Base-by-base conservation (phyloP, 2,329 filamentous ascomycete species). In the Stemphylium vesicarium region DNA sequence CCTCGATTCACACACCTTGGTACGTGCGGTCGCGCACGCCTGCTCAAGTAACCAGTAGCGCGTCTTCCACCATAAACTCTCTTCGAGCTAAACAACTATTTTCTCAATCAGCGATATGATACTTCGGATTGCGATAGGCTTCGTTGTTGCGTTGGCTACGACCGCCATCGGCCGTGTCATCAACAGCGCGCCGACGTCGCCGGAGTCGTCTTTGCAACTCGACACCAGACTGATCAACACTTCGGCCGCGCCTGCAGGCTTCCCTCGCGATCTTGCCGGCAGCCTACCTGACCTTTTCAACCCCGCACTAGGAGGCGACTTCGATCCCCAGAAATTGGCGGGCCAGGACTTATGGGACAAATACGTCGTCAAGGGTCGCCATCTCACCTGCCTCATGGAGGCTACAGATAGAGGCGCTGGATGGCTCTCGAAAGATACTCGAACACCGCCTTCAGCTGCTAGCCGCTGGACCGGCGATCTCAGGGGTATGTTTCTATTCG, bases 381-480 rank as follows among this genome's bases (percentile, higher is more conserved):
- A 42, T 3, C 48, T 69, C 1, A 31, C 50, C 11, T 63, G 59
- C 33, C 41, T 60, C n/a, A 66, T 69, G 58, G 38, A 50, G 1
- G 63, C 56, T 2, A 54, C 58, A 1, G 66, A 67, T 16, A n/a
- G 18, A 9, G 57, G 36, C 5, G 66, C 66, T 7, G 64, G 64
- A 10, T 53, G 31, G 11, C 51, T 61, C 18, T 18, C 35, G 11
- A 12, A 47, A 13, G 57, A 64, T 13, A 54, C 36, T 0, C 40
- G 58, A 4, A 42, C 33, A 2, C 64, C 62, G 6, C 60, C 62
- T 15, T 67, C 65, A 3, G 62, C 59, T 8, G 46, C 51, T 3
- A 69, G 63, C 32, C 32, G 2, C 3, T 70, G 65, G 64, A 51
- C 44, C 9, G 53, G 60, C 5, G 59, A 66, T 16, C 48, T 66